Base-by-base conservation (phyloP, 257 asterid genomes). In the Ilex aquifolium region DNA sequence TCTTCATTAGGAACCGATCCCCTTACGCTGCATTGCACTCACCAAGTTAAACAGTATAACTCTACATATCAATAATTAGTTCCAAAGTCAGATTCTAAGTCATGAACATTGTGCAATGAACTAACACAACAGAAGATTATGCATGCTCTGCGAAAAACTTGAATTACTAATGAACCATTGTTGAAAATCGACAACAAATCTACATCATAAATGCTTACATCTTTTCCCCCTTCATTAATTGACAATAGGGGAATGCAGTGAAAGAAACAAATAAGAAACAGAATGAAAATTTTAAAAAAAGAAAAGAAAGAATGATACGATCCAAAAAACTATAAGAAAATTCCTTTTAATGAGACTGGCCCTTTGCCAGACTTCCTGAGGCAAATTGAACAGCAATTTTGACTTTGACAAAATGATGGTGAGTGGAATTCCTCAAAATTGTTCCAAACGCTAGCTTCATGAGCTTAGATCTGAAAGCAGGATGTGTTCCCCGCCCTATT, bases 341-440 rank as follows among this genome's bases (percentile, higher is more conserved):
- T 57, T n/a, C 46, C 62, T 16, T 14, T 51, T 59, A 40, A 10
- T 46, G 60, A 51, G 21, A 39, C 56, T 39, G 32, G 52, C 46
- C 52, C 57, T 65, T 56, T 46, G 65, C 32, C 66, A 16, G 56
- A 61, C 32, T 60, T 74, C 36, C 27, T 54, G 61, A 60, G 27
- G 56, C 59, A 62, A 65, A 32, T 57, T 59, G 56, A 49, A 61
- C 64, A 57, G 57, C 62, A 68, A 63, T 48, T 36, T 6, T 11
- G 11, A 10, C 13, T 10, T 12, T 11, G 13, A 10, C 13, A 11
- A 5, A 12, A 46, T 10, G 15, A 7, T 46, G 52, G 56, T 11
- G 66, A 29, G 64, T 30, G 30, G 64, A 65, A 56, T 62, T 69
- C 76, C 76, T 58, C 75, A 80, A 75, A 77, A 64, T 75, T 72